Base-by-base conservation (phyloP, 2,329 filamentous ascomycete species). In the Aureobasidium subglaciale region DNA sequence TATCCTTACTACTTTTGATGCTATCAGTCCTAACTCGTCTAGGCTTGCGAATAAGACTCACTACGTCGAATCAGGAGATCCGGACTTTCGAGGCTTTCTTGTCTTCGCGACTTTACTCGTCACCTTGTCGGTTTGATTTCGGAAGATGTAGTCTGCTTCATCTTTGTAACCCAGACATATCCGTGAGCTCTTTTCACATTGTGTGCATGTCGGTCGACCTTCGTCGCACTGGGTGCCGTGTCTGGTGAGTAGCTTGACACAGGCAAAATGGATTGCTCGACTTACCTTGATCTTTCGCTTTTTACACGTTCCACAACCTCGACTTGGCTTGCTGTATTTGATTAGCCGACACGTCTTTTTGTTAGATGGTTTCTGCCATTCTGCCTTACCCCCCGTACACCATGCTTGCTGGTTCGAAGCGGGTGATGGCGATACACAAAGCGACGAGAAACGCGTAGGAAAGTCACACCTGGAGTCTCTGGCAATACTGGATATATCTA, bases 231-330 rank as follows among this genome's bases (percentile, higher is more conserved):
- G 40, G 15, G n/a, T 5, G 16, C 32, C 32, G n/a, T 50, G 20
- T 8, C 9, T 38, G 1, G 46, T 50, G 10, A 50, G 46, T 38
- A 34, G 34, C 32, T 38, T 38, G 32, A n/a, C 24, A 27, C 20
- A 9, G 9, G 20, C 4, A 40, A 32, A 2, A 40, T 8, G 29
- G 10, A n/a, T n/a, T 18, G 16, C 25, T 41, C 41, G n/a, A 32
- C 48, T 8, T 75, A 86, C 86, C 79, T 88, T 88, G 66, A 89
- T 88, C 63, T 85, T 78, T 61, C 86, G 78, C 32, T 79, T 85
- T 67, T 85, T 80, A 68, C 86, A 89, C 80, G 85, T 88, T 72
- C 87, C 85, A 64, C 86, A 89, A 63, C 85, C 86, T 48, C 69
- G 65, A 58, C 67, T 70, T 34, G 71, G 71, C 60, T 54, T 54